Evolutionary conservation across 2,329 filamentous ascomycete species (phyloP).

Genomic region (Aureobasidium pullulans): DNA sequence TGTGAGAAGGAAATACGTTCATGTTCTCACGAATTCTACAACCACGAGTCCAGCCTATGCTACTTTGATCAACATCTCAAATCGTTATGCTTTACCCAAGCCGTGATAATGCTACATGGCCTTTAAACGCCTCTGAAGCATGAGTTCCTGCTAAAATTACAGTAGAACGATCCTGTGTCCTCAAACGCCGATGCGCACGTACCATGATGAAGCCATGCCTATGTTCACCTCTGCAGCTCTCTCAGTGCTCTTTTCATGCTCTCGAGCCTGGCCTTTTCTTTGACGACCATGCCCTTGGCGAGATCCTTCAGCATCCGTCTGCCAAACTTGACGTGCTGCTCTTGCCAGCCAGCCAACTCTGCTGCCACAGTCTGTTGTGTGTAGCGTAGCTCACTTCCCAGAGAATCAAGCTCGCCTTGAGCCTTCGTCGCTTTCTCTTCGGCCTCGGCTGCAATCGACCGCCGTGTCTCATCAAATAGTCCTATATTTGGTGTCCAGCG

Average conservation of each 20-base stretch:
- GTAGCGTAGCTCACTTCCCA: slow-evolving; percentile 79
- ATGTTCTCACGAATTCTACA: background rate
- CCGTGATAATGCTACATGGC: slow-evolving; percentile 7
- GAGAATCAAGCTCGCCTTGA: slow-evolving; percentile 60
- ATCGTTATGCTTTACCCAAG: background rate
- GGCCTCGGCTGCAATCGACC: slow-evolving; percentile 74
- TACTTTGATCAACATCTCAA: background rate
- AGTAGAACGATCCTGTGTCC: background rate
- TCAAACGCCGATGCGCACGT: slow-evolving; percentile 2
- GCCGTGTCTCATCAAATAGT: slow-evolving; percentile 79
- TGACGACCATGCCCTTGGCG: slow-evolving; percentile 69
- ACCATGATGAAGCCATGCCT: background rate
- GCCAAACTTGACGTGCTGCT: slow-evolving; percentile 73
- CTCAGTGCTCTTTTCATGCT: slow-evolving; percentile 74
- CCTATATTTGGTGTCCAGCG: slow-evolving; percentile 61
- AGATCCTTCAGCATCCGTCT: slow-evolving; percentile 67
- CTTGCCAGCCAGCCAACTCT: slow-evolving; percentile 91
- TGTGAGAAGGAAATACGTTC: background rate
- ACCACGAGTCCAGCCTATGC: background rate
- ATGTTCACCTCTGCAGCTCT: slow-evolving; percentile 30
- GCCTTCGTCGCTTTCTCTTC: slow-evolving; percentile 69
- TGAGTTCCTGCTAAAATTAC: slow-evolving; percentile 1
- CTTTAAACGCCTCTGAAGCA: background rate
- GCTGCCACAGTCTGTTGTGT: slow-evolving; percentile 89
- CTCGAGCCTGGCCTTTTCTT: slow-evolving; percentile 71